A percentile compares a stretch with the other conserved stretches of the same genome.
Conservation (phyloP, 192 early-diverging fungal species). For the Fimicolochytrium jonesii region DNA sequence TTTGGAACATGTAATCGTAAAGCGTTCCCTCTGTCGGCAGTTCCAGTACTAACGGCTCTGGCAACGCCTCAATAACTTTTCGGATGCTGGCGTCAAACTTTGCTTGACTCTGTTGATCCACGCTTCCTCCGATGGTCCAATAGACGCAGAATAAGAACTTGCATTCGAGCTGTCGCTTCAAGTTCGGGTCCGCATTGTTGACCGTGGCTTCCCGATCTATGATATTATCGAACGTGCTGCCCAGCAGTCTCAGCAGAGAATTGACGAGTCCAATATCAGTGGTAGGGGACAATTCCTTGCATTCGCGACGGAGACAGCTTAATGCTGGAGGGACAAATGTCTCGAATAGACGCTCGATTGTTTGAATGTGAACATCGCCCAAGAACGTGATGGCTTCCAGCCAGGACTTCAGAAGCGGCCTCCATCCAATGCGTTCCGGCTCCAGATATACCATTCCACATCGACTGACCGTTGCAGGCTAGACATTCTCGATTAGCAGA, state of each 20-base stretch:
- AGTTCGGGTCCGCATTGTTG: constrained; percentile 2
- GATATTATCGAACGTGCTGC: constrained; percentile 46
- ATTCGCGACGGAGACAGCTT: constrained; percentile 39
- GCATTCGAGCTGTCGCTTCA: constrained; percentile 33
- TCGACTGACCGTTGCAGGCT: constrained; percentile 61
- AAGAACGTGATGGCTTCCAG: constrained; percentile 41
- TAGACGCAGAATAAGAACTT: constrained; percentile 48
- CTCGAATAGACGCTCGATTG: constrained; percentile 42
- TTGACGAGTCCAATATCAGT: constrained; percentile 59
- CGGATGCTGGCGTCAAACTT: constrained; percentile 46
- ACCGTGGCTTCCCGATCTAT: constrained; percentile 25
- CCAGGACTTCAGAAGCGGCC: constrained; percentile 50
- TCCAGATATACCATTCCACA: constrained; percentile 66
- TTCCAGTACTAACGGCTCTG: constrained; percentile 14
- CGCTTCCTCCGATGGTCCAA: constrained; percentile 56
- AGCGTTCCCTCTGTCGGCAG: constrained; percentile 42
- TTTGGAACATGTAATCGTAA: constrained; percentile 53
- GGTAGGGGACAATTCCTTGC: constrained; percentile 57
- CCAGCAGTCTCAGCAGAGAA: constrained; percentile 45
- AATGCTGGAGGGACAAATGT: constrained; percentile 40
- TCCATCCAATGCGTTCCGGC: constrained; percentile 57
- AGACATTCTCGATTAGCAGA: neutral
- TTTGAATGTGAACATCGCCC: constrained; percentile 12
- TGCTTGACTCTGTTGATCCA: constrained; percentile 44
- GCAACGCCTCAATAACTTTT: constrained; percentile 8